Base-by-base conservation (phyloP, 208 protist genomes). In the Angomonas ambiguus region DNA sequence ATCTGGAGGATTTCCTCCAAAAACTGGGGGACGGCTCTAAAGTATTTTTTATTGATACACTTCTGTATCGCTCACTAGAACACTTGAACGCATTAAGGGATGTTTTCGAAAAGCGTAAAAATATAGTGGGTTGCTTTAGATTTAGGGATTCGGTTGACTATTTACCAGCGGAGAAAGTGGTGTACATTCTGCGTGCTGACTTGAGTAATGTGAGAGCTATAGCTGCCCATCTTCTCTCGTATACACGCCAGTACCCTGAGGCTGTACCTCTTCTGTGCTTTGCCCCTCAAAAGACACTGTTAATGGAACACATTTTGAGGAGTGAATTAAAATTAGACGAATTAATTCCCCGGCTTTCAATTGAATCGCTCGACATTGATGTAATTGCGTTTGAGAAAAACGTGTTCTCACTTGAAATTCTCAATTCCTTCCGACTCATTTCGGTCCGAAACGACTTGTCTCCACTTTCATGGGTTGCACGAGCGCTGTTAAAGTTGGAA, bases 401-500 rank as follows among this genome's bases (percentile, higher is more conserved):
- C 30, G 18, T 94, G 5, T 74, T 93, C 42, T 77, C 82, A 0
- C 91, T 97, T 87, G 68, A 93, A 34, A 66, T 88, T 41, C 81
- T 80, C 11, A 35, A 71, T 1, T 31, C 80, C 8, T 96, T 95
- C 71, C 85, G 80, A 38, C 73, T 86, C 0, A 70, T 95, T n/a
- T 81, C 82, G 56, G 67, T 76, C 8, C 84, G 92, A 71, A 87
- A 85, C 22, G 87, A 96, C 61, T 69, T 83, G 20, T 80, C 85
- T 16, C 61, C 72, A 10, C 69, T 94, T 4, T 64, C 77, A 5
- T 91, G 82, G 82, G 83, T 89, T 58, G 85, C 93, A 22, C 69
- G 83, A 34, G 75, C 85, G 22, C 30, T 97, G 20, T 59, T 97
- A 30, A 97, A 97, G 62, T 69, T 96, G 45, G 87, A 97, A 58